A percentile compares a stretch with the other conserved stretches of the same genome.
These are phyloP conservation scores for Urostyla sp. DNA, from an alignment of 73 alveolate species.

Conservation along the genomic window DNA sequence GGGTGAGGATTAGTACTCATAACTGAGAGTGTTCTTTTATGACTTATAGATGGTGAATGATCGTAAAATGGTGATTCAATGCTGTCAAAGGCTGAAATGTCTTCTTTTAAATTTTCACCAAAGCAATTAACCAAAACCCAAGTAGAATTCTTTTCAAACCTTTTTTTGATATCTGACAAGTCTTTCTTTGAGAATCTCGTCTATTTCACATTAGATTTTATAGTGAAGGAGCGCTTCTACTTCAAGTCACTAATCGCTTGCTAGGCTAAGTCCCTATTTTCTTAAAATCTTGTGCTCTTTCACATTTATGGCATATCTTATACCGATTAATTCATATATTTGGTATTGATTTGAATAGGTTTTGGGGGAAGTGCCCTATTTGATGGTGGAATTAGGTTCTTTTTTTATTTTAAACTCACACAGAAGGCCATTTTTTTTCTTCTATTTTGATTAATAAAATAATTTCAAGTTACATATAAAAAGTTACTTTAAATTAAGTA, in stretches of 20 bases:
- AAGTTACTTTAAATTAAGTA: neutral
- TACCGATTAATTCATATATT: too few species aligned
- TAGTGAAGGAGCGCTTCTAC: slow-evolving; percentile 29
- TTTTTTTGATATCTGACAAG: slow-evolving; percentile 7
- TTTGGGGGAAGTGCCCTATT: neutral
- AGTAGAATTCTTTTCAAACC: slow-evolving; percentile 44
- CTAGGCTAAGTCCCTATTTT: neutral
- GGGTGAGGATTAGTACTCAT: neutral
- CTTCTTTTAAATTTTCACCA: slow-evolving; percentile 3
- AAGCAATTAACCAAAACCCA: slow-evolving; percentile 33
- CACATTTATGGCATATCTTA: neutral
- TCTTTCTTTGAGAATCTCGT: slow-evolving; percentile 49
- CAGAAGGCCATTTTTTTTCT: slow-evolving; percentile 36
- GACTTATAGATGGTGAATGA: neutral
- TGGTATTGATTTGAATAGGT: neutral
- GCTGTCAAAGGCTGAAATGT: neutral
- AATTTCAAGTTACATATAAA: too few species aligned
- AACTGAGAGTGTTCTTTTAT: neutral
- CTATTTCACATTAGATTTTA: slow-evolving; percentile 29
- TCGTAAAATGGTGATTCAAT: neutral
- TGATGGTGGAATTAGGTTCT: neutral
- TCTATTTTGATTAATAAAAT: neutral
- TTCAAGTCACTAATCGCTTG: neutral
- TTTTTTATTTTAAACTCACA: neutral
- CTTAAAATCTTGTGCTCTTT: neutral